A percentile compares a stretch with the other conserved stretches of the same genome.
Conservation (phyloP, 2,329 filamentous ascomycete species). For the Botrytis medusae region DNA sequence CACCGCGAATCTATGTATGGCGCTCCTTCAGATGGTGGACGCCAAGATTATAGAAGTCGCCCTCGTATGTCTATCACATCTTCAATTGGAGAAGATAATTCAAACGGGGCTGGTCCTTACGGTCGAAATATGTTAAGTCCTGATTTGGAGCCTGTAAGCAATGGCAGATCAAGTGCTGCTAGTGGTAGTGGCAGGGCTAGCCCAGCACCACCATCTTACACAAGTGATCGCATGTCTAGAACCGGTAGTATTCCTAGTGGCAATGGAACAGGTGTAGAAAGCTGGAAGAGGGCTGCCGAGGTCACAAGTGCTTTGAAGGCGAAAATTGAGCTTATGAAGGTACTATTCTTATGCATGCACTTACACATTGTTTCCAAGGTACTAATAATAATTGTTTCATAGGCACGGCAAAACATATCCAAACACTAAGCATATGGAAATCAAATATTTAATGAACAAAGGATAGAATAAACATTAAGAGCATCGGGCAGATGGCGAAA, state of each 20-base stretch:
- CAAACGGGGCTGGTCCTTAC: constrained; percentile 56
- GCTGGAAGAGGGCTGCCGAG: constrained; percentile 95
- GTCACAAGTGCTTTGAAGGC: constrained; percentile 97
- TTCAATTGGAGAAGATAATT: constrained; percentile 71
- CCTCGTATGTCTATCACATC: constrained; percentile 59
- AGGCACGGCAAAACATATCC: constrained; percentile 54
- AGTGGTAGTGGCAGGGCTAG: constrained; percentile 40
- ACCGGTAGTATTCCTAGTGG: constrained; percentile 36
- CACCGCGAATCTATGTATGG: constrained; percentile 52
- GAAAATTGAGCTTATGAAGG: constrained; percentile 98
- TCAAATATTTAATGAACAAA: constrained; percentile 16
- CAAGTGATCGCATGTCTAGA: constrained; percentile 31
- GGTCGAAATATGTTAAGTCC: constrained; percentile 39
- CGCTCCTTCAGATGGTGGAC: constrained; percentile 29
- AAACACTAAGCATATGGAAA: constrained; percentile 38
- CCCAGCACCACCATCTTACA: constrained; percentile 32
- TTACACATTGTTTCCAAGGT: background rate
- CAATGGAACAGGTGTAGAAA: constrained; percentile 68
- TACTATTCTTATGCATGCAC: constrained; percentile 38
- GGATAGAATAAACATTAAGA: constrained; percentile 13
- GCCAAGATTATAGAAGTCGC: constrained; percentile 32
- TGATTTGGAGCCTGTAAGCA: constrained; percentile 36
- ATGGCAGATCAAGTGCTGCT: constrained; percentile 37
- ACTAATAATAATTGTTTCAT: constrained; percentile 15
- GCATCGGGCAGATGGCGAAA: constrained; percentile 13